Percentiles rank a stretch among this genome's conserved stretches.
These are phyloP conservation scores for Penicillium diatomitis DNA, from an alignment of 495 filamentous ascomycete species.

Conservation along the genomic window DNA sequence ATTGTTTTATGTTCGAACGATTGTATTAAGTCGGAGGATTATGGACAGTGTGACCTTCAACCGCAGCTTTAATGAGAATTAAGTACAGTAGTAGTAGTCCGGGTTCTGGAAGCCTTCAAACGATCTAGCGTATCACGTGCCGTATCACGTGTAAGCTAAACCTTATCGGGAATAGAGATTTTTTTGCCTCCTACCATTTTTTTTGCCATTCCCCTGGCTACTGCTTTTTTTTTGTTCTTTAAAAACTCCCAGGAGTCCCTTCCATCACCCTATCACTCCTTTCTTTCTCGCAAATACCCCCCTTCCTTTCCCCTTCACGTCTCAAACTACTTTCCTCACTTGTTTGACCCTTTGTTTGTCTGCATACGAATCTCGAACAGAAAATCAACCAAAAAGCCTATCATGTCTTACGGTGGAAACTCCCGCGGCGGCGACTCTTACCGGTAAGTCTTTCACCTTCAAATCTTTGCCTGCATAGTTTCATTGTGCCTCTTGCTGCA, in stretches of 20 bases:
- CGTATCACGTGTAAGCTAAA: constrained; percentile 1
- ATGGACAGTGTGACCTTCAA: no score
- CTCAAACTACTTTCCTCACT: no score
- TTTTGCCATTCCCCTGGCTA: constrained; percentile 14
- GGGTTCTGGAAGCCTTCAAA: not conserved
- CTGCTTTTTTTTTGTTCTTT: constrained; percentile 18
- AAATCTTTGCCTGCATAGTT: not conserved
- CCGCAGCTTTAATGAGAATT: no score
- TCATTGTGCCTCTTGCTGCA: not conserved
- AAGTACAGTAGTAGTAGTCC: no score
- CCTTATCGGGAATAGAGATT: constrained; percentile 2
- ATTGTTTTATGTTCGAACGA: no score
- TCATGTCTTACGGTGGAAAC: constrained; percentile 69
- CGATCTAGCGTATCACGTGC: not conserved
- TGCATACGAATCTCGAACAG: not conserved
- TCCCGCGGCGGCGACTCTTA: constrained; percentile 37
- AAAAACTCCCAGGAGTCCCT: constrained; percentile 7
- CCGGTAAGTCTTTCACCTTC: constrained; percentile 25
- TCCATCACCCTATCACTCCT: constrained; percentile 10
- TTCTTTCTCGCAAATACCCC: constrained; percentile 14
- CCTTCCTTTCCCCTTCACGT: constrained; percentile 1
- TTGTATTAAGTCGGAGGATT: no score
- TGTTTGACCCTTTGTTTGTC: no score
- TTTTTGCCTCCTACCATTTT: constrained; percentile 16
- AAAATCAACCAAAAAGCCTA: constrained; percentile 18